A percentile compares a stretch with the other conserved stretches of the same genome.
Conservation (phyloP, 768 basidiomycete genomes). For the Calocera cornea region DNA sequence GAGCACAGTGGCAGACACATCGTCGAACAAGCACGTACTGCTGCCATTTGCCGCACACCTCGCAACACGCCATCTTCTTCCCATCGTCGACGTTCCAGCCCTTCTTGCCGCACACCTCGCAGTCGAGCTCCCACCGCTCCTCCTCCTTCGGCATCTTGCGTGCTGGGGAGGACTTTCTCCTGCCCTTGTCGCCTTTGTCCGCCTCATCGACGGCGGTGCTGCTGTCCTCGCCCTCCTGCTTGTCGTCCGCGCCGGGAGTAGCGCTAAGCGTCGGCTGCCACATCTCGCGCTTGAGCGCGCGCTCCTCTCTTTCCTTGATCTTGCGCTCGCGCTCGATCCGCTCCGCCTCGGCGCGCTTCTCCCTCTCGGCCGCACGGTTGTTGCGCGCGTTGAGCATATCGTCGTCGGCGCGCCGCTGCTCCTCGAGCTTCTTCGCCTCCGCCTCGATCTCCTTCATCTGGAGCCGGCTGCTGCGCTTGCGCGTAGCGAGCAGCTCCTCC, state of each 20-base stretch:
- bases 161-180: slow-evolving; percentile 20
- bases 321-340: slow-evolving; percentile 26
- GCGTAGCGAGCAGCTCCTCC: slow-evolving; percentile 64
- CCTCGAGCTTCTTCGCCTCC: slow-evolving; percentile 47
- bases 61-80: slow-evolving; percentile 67
- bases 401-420: slow-evolving; percentile 40
- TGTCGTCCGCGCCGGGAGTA: slow-evolving; percentile 7
- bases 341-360: slow-evolving; percentile 13
- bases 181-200: not conserved
- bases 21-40: slow-evolving; percentile 28
- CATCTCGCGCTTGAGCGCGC: slow-evolving; percentile 6
- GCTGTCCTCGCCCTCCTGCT: not conserved
- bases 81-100: slow-evolving; percentile 72
- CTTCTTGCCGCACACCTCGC: slow-evolving; percentile 64
- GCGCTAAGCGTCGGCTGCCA: not conserved
- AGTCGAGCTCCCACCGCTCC: slow-evolving; percentile 76
- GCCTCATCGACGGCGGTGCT: slow-evolving; percentile 8
- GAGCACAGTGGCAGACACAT: not conserved
- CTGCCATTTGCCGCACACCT: slow-evolving; percentile 74
- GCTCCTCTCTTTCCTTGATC: slow-evolving; percentile 26
- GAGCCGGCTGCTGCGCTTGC: slow-evolving; percentile 85
- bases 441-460: slow-evolving; percentile 67
- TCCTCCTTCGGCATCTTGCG: slow-evolving; percentile 36
- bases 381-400: slow-evolving; percentile 31
- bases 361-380: slow-evolving; percentile 30